Evolutionary conservation across 179 eudicot genomes (phyloP).

Genomic region (Silene vulgaris): DNA sequence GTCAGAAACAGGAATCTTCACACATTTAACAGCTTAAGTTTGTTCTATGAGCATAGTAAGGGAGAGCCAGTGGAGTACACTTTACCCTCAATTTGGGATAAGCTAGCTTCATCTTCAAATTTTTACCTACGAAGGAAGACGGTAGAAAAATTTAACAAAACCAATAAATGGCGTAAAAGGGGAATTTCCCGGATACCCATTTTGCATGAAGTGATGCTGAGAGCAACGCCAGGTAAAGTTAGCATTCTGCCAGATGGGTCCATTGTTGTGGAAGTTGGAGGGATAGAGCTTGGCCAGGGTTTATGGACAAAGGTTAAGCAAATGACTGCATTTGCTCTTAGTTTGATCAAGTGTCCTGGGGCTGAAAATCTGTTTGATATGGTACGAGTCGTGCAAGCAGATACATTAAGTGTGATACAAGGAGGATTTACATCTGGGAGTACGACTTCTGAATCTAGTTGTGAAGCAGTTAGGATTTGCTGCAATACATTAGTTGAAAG

Average conservation of each 20-base stretch:
- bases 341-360: conserved; percentile 53
- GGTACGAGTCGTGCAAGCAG: conserved; percentile 78
- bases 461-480: conserved; percentile 80
- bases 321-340: conserved; percentile 69
- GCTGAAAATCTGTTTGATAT: conserved; percentile 58
- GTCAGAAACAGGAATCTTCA: conserved; percentile 64
- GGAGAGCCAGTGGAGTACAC: conserved; percentile 68
- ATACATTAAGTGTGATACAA: conserved; percentile 76
- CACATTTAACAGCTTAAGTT: conserved; percentile 48
- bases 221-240: conserved; percentile 81
- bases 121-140: conserved; percentile 37
- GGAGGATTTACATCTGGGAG: conserved; percentile 92
- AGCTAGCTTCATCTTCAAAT: conserved; percentile 48
- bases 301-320: conserved; percentile 96
- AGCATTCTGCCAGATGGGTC: conserved; percentile 82
- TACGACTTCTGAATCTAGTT: conserved; percentile 87
- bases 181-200: conserved; percentile 79
- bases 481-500: conserved; percentile 68
- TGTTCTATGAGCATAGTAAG: conserved; percentile 44
- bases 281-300: conserved; percentile 92
- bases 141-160: conserved; percentile 39
- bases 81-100: conserved; percentile 66
- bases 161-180: conserved; percentile 59
- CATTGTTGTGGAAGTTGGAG: conserved; percentile 85
- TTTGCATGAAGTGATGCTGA: conserved; percentile 42